Evolutionary conservation across 163 green algal genomes (phyloP).

Genomic region (Scenedesmus sp.): DNA sequence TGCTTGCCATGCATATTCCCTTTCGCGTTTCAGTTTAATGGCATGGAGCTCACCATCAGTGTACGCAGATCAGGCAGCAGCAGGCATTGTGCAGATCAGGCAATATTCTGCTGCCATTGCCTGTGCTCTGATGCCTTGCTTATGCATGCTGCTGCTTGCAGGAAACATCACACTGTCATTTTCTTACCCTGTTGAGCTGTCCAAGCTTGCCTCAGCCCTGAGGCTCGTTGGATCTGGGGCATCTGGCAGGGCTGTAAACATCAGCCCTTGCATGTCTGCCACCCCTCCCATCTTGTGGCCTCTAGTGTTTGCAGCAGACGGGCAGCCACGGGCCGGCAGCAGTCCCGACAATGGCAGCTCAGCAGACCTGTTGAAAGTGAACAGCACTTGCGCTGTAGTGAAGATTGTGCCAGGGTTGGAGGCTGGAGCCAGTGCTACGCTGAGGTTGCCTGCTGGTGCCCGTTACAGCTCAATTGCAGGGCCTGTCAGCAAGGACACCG

Average conservation of each 20-base stretch:
- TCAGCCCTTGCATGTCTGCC: constrained; percentile 29
- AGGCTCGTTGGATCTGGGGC: constrained; percentile 33
- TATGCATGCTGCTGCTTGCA: constrained; percentile 30
- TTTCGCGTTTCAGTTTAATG: too few relatives aligned
- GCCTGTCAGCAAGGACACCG: constrained; percentile 1
- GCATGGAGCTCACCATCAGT: too few relatives aligned
- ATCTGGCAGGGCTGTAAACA: neutral
- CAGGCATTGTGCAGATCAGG: too few relatives aligned
- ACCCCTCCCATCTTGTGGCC: neutral
- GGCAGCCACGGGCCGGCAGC: neutral
- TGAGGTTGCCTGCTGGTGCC: constrained; percentile 50
- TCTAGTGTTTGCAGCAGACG: neutral
- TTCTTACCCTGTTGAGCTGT: constrained; percentile 59
- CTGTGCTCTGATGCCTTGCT: neutral
- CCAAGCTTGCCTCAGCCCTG: constrained; percentile 40
- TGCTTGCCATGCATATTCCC: neutral
- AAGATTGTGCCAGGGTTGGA: constrained; percentile 31
- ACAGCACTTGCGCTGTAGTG: constrained; percentile 56
- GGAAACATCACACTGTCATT: constrained; percentile 61
- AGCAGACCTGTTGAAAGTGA: constrained; percentile 29
- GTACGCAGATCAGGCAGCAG: too few relatives aligned
- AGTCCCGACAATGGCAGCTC: neutral
- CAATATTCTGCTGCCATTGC: neutral
- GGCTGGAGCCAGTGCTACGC: neutral
- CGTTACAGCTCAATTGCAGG: constrained; percentile 56